A percentile compares a stretch with the other conserved stretches of the same genome.
Conservation (phyloP, 1,284 basidiomycete genomes). For the Golubevia sp. region DNA sequence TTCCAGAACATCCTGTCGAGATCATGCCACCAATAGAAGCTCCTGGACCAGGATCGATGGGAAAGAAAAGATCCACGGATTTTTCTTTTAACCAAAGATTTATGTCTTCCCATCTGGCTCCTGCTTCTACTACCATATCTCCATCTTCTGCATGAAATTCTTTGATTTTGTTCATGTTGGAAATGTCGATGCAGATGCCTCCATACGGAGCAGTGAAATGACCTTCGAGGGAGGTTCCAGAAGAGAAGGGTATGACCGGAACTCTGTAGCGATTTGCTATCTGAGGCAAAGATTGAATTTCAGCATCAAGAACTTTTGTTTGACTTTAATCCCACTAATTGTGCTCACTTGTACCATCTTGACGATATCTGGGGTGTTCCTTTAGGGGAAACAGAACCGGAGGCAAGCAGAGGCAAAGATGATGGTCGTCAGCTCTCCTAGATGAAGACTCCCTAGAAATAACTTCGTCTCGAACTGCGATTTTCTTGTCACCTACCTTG, state of each 20-base stretch:
- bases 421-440: too few relatives aligned
- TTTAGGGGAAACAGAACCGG: too few relatives aligned
- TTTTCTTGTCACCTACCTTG: too few relatives aligned
- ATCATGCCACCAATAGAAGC: constrained; percentile 93
- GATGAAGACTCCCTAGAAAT: too few relatives aligned
- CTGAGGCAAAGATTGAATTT: constrained; percentile 18
- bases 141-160: constrained; percentile 36
- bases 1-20: constrained; percentile 69
- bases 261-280: constrained; percentile 72
- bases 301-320: too few relatives aligned
- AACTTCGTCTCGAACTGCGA: too few relatives aligned
- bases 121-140: constrained; percentile 66
- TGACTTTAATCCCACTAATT: too few relatives aligned
- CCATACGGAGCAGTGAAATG: constrained; percentile 67
- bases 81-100: constrained; percentile 75
- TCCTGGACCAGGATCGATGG: constrained; percentile 68
- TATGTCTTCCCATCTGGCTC: constrained; percentile 81
- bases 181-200: constrained; percentile 77
- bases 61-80: constrained; percentile 83
- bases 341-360: too few relatives aligned
- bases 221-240: constrained; percentile 67
- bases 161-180: constrained; percentile 77
- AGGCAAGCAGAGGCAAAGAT: too few relatives aligned
- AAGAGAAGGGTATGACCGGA: constrained; percentile 74
- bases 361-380: too few relatives aligned